Base-by-base conservation (phyloP, 441 rosid genomes). In the Daphne laureola region DNA sequence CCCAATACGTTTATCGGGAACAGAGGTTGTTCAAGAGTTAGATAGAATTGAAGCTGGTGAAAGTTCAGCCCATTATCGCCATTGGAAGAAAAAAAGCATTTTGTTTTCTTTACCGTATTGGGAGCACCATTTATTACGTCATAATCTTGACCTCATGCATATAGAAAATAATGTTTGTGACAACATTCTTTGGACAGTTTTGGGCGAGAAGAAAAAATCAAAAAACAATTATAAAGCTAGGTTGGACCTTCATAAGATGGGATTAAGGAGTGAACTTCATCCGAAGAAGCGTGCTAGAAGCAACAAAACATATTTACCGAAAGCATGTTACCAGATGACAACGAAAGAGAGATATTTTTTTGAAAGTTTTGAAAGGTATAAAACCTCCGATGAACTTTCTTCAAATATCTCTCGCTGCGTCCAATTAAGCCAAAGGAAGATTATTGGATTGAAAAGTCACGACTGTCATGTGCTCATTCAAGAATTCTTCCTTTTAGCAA, bases 61-160 rank as follows among this genome's bases (percentile, higher is more conserved):
- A 31, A 27, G 35, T 27, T 27, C 35, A n/a, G n/a, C n/a, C n/a
- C n/a, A n/a, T n/a, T 12, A 8, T 43, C 46, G 15, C 8, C 46
- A 13, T 0, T 15, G n/a, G 46, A 43, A 43, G 17, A 43, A 15
- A 43, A 15, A 2, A 7, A 43, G 12, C 5, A 43, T 43, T 15
- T 11, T 43, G 0, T 43, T 43, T 43, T 15, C n/a, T 5, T 15
- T 43, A 4, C 46, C 46, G 5, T 43, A 43, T 43, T 43, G 46
- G 8, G 46, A 43, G 46, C 46, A 43, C 4, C n/a, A 43, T 11
- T 43, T 15, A 12, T 1, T 43, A 0, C 46, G 46, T 15, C 52
- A 67, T 17, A 67, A 62, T 43, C 12, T 62, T 0, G 55, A 67
- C 46, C 47, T 46, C 1, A 51, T 43, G 46, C 46, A 43, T 15